Evolutionary conservation across 306 rosid species (phyloP).

Genomic region (Abrus precatorius): DNA sequence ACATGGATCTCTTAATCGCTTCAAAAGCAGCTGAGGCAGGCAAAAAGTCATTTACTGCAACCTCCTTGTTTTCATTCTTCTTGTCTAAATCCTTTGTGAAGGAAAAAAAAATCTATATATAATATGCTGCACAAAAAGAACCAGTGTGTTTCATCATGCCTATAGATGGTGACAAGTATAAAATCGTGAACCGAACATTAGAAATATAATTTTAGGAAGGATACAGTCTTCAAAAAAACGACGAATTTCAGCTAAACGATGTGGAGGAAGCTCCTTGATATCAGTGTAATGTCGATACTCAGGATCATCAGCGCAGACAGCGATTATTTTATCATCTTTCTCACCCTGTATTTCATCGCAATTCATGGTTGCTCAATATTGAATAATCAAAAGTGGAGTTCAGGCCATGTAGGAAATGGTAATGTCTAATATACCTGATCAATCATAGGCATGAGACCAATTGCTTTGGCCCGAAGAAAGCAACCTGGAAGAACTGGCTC

Average conservation of each 20-base stretch:
- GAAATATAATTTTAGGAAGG: conserved; percentile 52
- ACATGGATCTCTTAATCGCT: conserved; percentile 83
- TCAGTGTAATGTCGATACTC: conserved; percentile 90
- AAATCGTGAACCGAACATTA: background rate
- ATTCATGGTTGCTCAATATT: background rate
- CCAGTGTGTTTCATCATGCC: background rate
- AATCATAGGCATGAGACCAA: conserved; percentile 98
- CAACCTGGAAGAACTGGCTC: conserved; percentile 97
- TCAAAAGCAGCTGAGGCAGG: conserved; percentile 83
- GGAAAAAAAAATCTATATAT: conserved; percentile 43
- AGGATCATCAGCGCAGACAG: conserved; percentile 98
- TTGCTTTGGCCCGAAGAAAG: conserved; percentile 96
- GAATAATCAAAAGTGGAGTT: conserved; percentile 6
- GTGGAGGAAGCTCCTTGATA: conserved; percentile 97
- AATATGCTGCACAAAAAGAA: background rate
- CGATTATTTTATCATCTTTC: conserved; percentile 97
- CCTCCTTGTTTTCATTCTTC: conserved; percentile 97
- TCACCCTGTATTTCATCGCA: conserved; percentile 71
- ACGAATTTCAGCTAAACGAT: conserved; percentile 94
- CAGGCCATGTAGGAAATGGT: conserved; percentile 7
- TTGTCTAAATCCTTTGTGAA: conserved; percentile 69
- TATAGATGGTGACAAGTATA: background rate
- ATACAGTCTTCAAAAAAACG: conserved; percentile 98
- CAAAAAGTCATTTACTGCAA: conserved; percentile 88
- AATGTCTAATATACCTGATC: conserved; percentile 70